Evolutionary conservation across 306 rosid species (phyloP).

Genomic region (Delonix regia): DNA sequence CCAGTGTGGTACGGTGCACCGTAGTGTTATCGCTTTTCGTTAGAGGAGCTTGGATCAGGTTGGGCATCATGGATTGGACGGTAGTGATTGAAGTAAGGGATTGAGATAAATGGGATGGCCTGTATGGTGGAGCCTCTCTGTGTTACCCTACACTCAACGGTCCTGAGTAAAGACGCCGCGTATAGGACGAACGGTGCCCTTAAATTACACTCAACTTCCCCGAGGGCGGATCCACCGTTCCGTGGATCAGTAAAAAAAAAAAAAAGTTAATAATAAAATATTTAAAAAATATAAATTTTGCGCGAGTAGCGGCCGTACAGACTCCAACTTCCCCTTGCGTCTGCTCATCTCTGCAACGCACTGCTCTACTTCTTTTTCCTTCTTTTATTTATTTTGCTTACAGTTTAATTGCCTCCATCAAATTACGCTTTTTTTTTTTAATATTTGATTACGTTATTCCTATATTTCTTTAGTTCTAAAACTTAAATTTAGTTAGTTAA

Average conservation of each 20-base stretch:
- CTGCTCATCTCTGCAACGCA: not conserved
- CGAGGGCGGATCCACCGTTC: too few relatives aligned
- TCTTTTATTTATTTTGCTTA: too few relatives aligned
- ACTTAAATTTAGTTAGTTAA: too few relatives aligned
- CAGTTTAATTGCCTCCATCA: too few relatives aligned
- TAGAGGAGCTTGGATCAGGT: not conserved
- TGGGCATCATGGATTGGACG: not conserved
- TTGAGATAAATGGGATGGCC: not conserved
- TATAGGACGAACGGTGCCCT: conserved; percentile 28
- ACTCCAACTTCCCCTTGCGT: not conserved
- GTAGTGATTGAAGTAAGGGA: not conserved
- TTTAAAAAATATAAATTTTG: too few relatives aligned
- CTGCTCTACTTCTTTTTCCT: not conserved
- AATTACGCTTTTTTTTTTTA: too few relatives aligned
- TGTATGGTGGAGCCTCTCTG: not conserved
- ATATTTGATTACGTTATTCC: too few relatives aligned
- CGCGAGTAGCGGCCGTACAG: too few relatives aligned
- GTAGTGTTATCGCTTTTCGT: not conserved
- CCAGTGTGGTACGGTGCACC: conserved; percentile 18
- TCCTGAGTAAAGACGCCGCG: conserved; percentile 30
- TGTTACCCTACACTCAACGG: conserved; percentile 19
- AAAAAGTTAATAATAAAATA: too few relatives aligned
- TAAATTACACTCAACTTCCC: not conserved
- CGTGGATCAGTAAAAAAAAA: too few relatives aligned
- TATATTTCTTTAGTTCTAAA: too few relatives aligned